A percentile compares a stretch with the other conserved stretches of the same genome.
phyloP scores from a whole-genome alignment of 2,329 filamentous ascomycete species.

The Colletotrichum kahawae region DNA sequence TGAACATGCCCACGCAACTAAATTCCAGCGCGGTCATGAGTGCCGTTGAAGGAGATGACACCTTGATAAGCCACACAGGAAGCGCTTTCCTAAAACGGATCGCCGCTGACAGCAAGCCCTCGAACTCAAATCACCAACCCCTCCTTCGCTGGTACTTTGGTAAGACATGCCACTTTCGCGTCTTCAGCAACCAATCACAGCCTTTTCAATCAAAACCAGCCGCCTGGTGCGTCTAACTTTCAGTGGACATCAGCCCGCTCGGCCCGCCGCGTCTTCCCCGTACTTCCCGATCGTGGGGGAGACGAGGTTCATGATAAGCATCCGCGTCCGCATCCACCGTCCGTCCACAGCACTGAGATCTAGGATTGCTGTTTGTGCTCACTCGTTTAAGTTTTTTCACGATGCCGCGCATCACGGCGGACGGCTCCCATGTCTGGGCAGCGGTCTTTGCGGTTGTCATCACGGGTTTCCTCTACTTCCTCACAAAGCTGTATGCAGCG shows the following conservation, averaged over 20 bases:
- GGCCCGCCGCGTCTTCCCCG: not conserved
- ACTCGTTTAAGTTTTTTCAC: not conserved
- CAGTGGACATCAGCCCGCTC: not conserved
- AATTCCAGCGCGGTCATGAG: not conserved
- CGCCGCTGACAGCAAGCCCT: not conserved
- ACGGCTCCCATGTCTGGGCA: not conserved
- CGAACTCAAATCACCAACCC: not conserved
- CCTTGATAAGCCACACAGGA: not conserved
- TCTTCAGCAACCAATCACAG: not conserved
- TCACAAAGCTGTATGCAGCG: not conserved
- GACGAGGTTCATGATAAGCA: not conserved
- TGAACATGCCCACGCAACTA: not conserved
- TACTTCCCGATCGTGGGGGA: not conserved
- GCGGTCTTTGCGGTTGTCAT: not conserved
- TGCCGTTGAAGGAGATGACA: not conserved
- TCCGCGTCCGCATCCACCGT: not conserved
- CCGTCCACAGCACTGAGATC: not conserved
- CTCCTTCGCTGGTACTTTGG: not conserved
- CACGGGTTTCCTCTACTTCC: not conserved
- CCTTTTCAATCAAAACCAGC: not conserved
- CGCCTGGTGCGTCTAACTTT: not conserved
- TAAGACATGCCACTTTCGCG: not conserved
- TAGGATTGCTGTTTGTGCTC: not conserved
- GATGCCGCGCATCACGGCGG: not conserved
- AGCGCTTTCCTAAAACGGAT: not conserved